Base-by-base conservation (phyloP, 2,329 filamentous ascomycete genomes). In the Colletotrichum karsti region DNA sequence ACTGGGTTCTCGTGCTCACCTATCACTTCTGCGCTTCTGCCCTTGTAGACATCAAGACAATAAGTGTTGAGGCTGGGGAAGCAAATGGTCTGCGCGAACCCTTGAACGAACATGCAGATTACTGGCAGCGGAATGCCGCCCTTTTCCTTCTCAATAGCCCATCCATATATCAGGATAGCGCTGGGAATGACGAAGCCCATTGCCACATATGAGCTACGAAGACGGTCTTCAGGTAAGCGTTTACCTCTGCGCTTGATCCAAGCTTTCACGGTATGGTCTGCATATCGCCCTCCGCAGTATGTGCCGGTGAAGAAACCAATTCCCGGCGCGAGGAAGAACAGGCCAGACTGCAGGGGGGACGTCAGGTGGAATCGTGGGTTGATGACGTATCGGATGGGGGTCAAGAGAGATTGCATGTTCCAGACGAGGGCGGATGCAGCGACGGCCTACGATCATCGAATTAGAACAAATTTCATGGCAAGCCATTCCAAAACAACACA, bases 251-350 rank as follows among this genome's bases (percentile, higher is more conserved):
- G 83, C 57, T 85, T 87, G 59, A 90, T 89, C 80, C 86, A 91
- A 68, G 84, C 85, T 60, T 86, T 87, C 6, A 92, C 90, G 1
- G 86, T 81, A 68, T 86, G 78, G 74, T 93, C 91, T 0, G 91
- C 89, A 79, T 88, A 93, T 13, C 89, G 85, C 0, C 91, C 91
- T 12, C 91, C 91, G 63, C 91, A 81, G 71, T 92, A 88, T 1
- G 90, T 92, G 0, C 91, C 90, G 0, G 87, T 66, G 0, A 93
- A 80, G 73, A 92, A 93, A 1, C 91, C 91, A 62, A 84, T 85
- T 1, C 91, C 91, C 0, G 91, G 91, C 0, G 91, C 90, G n/a
- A 93, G 87, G 74, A 92, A 93, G 78, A 93, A 92, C 1, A 93
- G 82, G 0, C 89, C 90, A 0, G 85, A 87, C 74, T 91, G 86